Percentiles rank a stretch among this genome's conserved stretches.
Evolutionary conservation across 305 asterid genomes (phyloP).

Genomic region (Fraxinus angustifolia): DNA sequence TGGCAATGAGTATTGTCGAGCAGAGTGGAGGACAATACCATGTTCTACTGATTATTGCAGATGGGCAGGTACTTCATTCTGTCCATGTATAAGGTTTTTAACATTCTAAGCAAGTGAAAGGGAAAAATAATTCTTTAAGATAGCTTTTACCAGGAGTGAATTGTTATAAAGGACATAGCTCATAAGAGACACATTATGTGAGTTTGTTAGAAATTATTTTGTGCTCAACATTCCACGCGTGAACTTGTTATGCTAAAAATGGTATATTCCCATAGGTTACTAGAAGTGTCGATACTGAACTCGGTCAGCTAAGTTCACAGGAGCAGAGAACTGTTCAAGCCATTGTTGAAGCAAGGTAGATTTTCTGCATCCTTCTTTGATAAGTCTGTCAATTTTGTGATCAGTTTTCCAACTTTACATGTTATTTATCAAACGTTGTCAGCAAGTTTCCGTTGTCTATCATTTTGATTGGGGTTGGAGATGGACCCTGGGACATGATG

Average conservation of each 20-base stretch:
- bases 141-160: neutral
- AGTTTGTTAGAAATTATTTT: neutral
- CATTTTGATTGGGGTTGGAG: constrained; percentile 92
- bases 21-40: constrained; percentile 56
- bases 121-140: neutral
- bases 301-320: constrained; percentile 55
- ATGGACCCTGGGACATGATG: constrained; percentile 99
- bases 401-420: constrained; percentile 1
- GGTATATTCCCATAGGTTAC: constrained; percentile 38
- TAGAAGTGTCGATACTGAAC: constrained; percentile 55
- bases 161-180: neutral
- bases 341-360: constrained; percentile 57
- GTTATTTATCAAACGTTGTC: constrained; percentile 5
- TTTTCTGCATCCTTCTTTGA: neutral
- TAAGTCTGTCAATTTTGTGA: neutral
- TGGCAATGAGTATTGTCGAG: constrained; percentile 57
- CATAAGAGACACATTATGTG: neutral
- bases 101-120: neutral
- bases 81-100: neutral
- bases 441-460: constrained; percentile 90
- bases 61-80: constrained; percentile 45
- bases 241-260: neutral
- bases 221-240: neutral
- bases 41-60: constrained; percentile 54
- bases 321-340: constrained; percentile 65